These are phyloP conservation scores for Psilocybe tampanensis DNA, from an alignment of 768 basidiomycete species.

Conservation along the genomic window DNA sequence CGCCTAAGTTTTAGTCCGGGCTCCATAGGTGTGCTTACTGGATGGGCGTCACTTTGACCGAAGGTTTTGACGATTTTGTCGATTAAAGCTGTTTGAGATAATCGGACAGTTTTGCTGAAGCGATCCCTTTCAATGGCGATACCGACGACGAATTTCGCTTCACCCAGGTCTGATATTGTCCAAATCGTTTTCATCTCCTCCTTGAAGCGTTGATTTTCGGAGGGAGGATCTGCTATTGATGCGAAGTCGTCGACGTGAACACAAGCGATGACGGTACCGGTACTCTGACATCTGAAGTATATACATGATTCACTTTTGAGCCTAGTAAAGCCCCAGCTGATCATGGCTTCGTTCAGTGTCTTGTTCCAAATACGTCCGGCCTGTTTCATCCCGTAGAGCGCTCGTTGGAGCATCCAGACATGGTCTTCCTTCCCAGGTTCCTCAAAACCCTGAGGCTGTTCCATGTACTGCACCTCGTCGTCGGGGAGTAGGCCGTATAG, in stretches of 20 bases:
- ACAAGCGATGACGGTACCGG: constrained; percentile 26
- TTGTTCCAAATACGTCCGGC: constrained; percentile 38
- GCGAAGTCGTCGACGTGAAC: constrained; percentile 40
- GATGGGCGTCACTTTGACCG: constrained; percentile 22
- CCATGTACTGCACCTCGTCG: constrained; percentile 35
- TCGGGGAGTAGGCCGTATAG: constrained; percentile 32
- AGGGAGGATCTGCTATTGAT: not conserved
- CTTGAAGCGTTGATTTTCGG: constrained; percentile 9
- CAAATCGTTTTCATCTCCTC: constrained; percentile 6
- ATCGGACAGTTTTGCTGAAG: constrained; percentile 6
- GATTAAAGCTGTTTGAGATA: constrained; percentile 29
- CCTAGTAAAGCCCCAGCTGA: constrained; percentile 29
- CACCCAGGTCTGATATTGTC: constrained; percentile 29
- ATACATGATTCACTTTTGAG: constrained; percentile 34
- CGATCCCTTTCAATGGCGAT: constrained; percentile 35
- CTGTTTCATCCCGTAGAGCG: constrained; percentile 43
- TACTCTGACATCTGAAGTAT: constrained; percentile 21
- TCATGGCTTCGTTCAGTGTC: constrained; percentile 28
- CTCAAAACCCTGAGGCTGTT: constrained; percentile 34
- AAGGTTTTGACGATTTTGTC: constrained; percentile 30
- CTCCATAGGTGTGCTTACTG: constrained; percentile 10
- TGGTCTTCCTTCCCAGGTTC: constrained; percentile 25
- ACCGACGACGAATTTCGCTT: constrained; percentile 33
- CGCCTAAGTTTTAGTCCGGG: constrained; percentile 18
- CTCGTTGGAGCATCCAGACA: constrained; percentile 25